Conservation (phyloP, 2,329 filamentous ascomycete genomes). For the Lasiodiplodia sp. region DNA sequence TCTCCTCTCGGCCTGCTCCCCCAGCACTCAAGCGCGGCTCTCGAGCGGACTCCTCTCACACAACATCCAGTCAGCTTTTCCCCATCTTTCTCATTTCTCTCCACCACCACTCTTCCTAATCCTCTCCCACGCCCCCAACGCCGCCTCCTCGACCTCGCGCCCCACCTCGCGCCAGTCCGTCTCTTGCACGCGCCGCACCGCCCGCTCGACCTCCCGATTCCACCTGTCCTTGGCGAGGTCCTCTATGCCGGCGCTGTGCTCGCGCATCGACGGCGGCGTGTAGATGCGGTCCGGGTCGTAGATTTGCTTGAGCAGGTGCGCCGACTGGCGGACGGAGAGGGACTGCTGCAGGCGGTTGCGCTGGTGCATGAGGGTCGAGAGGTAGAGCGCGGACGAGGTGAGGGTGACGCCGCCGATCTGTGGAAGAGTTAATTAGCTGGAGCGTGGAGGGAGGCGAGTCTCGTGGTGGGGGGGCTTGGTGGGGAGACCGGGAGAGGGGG, state of each 20-base stretch:
- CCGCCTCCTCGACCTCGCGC: constrained; percentile 51
- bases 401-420: constrained; percentile 60
- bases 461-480: neutral
- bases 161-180: constrained; percentile 54
- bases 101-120: neutral
- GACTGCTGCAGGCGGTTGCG: constrained; percentile 56
- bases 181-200: constrained; percentile 52
- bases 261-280: constrained; percentile 45
- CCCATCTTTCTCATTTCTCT: constrained; percentile 15
- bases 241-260: constrained; percentile 49
- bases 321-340: constrained; percentile 55
- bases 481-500: neutral
- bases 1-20: neutral
- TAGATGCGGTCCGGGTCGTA: constrained; percentile 52
- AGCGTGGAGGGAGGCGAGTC: neutral
- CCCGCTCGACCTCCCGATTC: constrained; percentile 56
- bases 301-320: constrained; percentile 51
- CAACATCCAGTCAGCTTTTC: constrained; percentile 13
- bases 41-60: constrained; percentile 30
- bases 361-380: constrained; percentile 52
- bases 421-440: constrained; percentile 27
- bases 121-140: constrained; percentile 41
- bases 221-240: constrained; percentile 59
- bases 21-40: constrained; percentile 30
- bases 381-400: constrained; percentile 53